Percentiles rank a stretch among this genome's conserved stretches.
phyloP scores from a whole-genome alignment of 177 flowering plant genomes.

The Vitis hybrid region DNA sequence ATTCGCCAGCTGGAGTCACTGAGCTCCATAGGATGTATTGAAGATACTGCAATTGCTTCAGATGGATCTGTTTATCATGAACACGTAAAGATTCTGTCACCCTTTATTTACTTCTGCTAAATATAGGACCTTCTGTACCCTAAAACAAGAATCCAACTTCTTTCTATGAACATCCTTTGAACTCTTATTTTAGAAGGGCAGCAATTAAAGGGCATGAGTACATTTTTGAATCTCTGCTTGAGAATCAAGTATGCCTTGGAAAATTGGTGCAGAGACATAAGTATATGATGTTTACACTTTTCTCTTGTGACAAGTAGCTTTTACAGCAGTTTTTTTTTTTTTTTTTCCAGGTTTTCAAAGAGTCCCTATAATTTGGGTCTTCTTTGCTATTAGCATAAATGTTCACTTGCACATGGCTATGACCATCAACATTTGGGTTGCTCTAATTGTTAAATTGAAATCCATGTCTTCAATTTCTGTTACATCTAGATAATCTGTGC shows the following conservation, averaged over 20 bases:
- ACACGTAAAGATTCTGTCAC: conserved; percentile 50
- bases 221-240: too few relatives aligned
- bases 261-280: too few relatives aligned
- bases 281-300: too few relatives aligned
- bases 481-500: conserved; percentile 79
- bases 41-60: conserved; percentile 68
- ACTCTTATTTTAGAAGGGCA: neutral
- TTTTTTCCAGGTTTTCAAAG: too few relatives aligned
- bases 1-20: conserved; percentile 78
- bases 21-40: conserved; percentile 78
- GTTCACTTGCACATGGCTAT: neutral
- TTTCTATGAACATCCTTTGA: neutral
- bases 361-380: too few relatives aligned
- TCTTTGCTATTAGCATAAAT: neutral
- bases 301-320: too few relatives aligned
- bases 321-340: too few relatives aligned
- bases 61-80: conserved; percentile 97
- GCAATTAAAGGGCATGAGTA: neutral
- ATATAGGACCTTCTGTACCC: neutral
- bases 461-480: neutral
- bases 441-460: neutral
- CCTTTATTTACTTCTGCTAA: neutral
- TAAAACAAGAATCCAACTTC: neutral
- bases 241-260: too few relatives aligned
- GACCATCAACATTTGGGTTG: too few relatives aligned